Base-by-base conservation (phyloP, 805 yeast species). In the Clavispora fructus region DNA sequence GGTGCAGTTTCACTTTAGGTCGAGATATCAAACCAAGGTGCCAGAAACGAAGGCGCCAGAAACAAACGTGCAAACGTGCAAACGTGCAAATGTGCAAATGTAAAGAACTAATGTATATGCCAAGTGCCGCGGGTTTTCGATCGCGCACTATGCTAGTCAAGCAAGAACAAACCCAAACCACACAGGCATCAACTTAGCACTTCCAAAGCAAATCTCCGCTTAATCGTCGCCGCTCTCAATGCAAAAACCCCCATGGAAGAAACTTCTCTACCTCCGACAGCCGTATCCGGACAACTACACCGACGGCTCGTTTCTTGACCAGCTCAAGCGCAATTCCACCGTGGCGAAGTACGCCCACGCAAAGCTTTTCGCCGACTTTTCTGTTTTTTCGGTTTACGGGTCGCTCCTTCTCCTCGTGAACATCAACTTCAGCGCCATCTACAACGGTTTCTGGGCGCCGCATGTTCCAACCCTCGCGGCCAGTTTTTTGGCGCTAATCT, bases 201-300 rank as follows among this genome's bases (percentile, higher is more conserved):
- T 3, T 3, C 23, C 23, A 19, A 19, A 19, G 23, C 23, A 19
- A 19, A 19, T 19, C 23, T 4, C 23, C 23, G 23, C 5, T 4
- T 19, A 19, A 19, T 5, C 23, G 5, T 19, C 5, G 23, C 37
- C 6, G 37, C 7, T 9, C 6, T 25, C 13, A 6, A 11, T 17
- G 37, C 37, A 33, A 11, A 33, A 33, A 33, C 37, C 4, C 4
- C 25, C 37, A 7, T 91, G 98, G 98, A 77, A 84, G 57, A 86
- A 94, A 58, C 77, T 90, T 33, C 74, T 92, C 11, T 94, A 96
- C 84, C 77, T 85, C 30, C 76, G 78, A 47, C 97, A 91, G 61
- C 85, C 85, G 12, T 91, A 82, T 59, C 95, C 96, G 0, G 99
- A 92, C 62, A 94, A 91, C 64, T 88, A 87, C 65, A 92, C 96